Percentiles rank a stretch among this genome's conserved stretches.
These are phyloP conservation scores for Penicillium sp. DNA, from an alignment of 2,329 filamentous ascomycete genomes.

Conservation along the genomic window DNA sequence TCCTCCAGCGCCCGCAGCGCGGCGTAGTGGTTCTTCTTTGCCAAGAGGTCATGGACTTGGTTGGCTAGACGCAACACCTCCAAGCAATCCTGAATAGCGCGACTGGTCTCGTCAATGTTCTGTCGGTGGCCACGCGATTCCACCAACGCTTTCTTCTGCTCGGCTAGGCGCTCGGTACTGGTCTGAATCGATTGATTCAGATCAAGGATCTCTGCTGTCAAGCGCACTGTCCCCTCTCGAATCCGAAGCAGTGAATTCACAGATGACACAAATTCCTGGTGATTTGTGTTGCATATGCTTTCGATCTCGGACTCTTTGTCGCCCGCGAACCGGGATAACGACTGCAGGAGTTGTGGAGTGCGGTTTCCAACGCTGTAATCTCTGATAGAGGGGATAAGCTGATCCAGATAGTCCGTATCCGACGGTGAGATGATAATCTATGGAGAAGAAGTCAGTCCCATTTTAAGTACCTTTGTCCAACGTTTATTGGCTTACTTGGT, in stretches of 20 bases:
- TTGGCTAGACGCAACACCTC: constrained; percentile 92
- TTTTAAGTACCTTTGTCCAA: neutral
- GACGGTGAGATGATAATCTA: constrained; percentile 91
- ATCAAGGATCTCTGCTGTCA: constrained; percentile 87
- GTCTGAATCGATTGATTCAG: constrained; percentile 93
- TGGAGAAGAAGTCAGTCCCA: constrained; percentile 7
- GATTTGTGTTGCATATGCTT: constrained; percentile 88
- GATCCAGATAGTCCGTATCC: constrained; percentile 91
- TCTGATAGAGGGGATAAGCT: constrained; percentile 89
- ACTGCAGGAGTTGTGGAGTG: constrained; percentile 70
- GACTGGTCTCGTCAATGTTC: constrained; percentile 90
- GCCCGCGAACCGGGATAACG: constrained; percentile 75
- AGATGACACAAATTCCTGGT: constrained; percentile 92
- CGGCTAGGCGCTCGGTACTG: constrained; percentile 89
- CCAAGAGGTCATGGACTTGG: constrained; percentile 85
- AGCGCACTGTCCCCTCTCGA: constrained; percentile 79
- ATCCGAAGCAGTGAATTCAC: constrained; percentile 92
- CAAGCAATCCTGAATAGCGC: constrained; percentile 84
- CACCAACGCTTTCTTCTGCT: constrained; percentile 90
- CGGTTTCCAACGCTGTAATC: constrained; percentile 78
- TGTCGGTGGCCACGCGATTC: constrained; percentile 88
- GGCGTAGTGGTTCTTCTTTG: constrained; percentile 92
- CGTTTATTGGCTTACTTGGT: constrained; percentile 22
- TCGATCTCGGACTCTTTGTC: constrained; percentile 91
- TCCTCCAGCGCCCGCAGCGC: constrained; percentile 92